phyloP scores from a whole-genome alignment of 345 rosid species.

The Boechera stricta region DNA sequence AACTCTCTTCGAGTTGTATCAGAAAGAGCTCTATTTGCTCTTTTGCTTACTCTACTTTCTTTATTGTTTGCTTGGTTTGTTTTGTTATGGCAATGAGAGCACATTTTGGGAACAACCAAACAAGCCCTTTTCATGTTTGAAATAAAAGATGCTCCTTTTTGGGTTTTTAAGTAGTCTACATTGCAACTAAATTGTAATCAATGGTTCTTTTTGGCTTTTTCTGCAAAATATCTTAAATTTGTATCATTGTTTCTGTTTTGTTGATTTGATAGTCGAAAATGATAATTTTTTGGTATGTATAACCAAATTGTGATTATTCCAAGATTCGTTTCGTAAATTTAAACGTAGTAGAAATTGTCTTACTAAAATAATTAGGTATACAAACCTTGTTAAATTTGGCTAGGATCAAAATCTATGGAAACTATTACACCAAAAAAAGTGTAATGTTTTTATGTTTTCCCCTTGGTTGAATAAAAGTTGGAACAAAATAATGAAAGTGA shows the following conservation, averaged over 20 bases:
- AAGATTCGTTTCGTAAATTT: not conserved
- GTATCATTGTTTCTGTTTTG: not conserved
- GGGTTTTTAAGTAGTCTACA: conserved; percentile 13
- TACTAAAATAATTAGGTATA: no score
- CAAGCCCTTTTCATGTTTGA: conserved; percentile 42
- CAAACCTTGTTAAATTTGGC: not conserved
- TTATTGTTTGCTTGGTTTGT: conserved; percentile 28
- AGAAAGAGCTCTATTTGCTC: conserved; percentile 32
- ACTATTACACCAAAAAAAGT: not conserved
- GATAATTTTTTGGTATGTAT: not conserved
- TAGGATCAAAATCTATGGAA: not conserved
- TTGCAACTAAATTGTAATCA: not conserved
- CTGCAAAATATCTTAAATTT: not conserved
- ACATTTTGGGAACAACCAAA: conserved; percentile 43
- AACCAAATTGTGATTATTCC: not conserved
- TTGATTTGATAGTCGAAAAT: not conserved
- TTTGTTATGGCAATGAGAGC: conserved; percentile 19
- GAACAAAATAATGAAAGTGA: not conserved
- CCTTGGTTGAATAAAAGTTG: not conserved
- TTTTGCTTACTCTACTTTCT: conserved; percentile 27
- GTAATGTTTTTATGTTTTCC: not conserved
- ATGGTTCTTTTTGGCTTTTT: conserved; percentile 25
- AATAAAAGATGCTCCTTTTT: conserved; percentile 42
- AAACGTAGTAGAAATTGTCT: not conserved
- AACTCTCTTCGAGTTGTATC: conserved; percentile 27